Evolutionary conservation across 139 green algal species (phyloP), one percentile per base, ranked within the genome.

Genomic region (Haematococcus lacustris): DNA sequence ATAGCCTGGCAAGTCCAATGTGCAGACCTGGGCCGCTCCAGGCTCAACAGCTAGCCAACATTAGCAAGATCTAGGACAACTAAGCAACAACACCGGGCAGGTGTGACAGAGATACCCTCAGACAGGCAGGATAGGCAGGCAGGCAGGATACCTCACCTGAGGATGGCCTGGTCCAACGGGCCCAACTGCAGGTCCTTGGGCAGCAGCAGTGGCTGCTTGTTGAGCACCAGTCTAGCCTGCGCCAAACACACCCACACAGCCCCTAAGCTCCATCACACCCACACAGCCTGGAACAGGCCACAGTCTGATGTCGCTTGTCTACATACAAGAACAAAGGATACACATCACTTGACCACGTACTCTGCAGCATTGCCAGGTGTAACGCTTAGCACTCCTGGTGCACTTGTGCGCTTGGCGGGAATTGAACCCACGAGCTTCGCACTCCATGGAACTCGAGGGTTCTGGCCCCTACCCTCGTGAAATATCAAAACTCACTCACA

Each of bases 171-270:
- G 53, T 88, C 80, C 51, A 84, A 65, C 3, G 66, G 72, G n/a
- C 68, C 51, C 0, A 85, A 71, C 1, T 72, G 61, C 53, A 95
- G 84, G 9, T 35, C 51, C 51, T 77, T 63, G 0, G 93, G 92
- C 34, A 37, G 59, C 53, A 97, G 77, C 73, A 98, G 84, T 38
- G 88, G 89, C 83, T 98, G 94, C 57, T 73, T 73, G 75, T 94
- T 93, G 23, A 97, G 77, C 17, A 70, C 69, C 41, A 83, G 74
- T 7, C 26, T 32, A 34, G 59, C 4, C 67, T 72, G 67, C 39
- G 39, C 25, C 2, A 37, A 21, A 37, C 26, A n/a, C 17, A 6
- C 66, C 32, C 17, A 17, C 13, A 28, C 30, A 2, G 51, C 68
- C 38, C 32, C 5, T 25, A 32, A 23, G 26, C 25, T 30, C 25